Evolutionary conservation across 2,329 filamentous ascomycete species (phyloP).

Genomic region (Ophiostoma quercus): DNA sequence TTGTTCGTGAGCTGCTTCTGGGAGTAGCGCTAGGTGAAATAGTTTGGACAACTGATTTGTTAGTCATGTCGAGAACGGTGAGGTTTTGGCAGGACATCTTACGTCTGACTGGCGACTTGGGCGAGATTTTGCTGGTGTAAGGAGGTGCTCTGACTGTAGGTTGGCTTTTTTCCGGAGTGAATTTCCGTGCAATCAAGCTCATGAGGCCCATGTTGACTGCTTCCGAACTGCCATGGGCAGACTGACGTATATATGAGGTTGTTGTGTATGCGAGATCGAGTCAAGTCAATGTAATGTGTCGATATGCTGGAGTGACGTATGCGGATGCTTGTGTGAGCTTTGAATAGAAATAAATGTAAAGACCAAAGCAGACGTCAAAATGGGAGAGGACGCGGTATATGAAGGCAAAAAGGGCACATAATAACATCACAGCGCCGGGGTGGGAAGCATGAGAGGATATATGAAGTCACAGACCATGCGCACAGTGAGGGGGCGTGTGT

Average conservation of each 20-base stretch:
- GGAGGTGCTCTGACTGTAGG: slow-evolving; percentile 27
- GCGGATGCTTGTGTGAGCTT: background rate
- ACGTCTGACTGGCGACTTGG: slow-evolving; percentile 30
- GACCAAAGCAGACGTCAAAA: background rate
- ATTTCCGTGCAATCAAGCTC: slow-evolving; percentile 32
- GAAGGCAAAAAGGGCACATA: background rate
- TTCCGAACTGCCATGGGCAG: slow-evolving; percentile 27
- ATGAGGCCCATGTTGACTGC: slow-evolving; percentile 33
- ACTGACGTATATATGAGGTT: background rate
- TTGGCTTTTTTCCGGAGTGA: slow-evolving; percentile 27
- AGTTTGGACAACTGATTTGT: slow-evolving; percentile 19
- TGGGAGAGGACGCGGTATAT: background rate
- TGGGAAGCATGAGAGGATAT: background rate
- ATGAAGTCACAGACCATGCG: slow-evolving; percentile 4
- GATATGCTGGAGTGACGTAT: background rate
- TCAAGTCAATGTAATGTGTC: too few relatives aligned
- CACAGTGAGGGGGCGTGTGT: background rate
- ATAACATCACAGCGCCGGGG: background rate
- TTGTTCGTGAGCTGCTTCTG: background rate
- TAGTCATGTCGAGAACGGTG: background rate
- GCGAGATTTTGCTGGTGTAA: slow-evolving; percentile 27
- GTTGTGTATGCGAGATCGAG: background rate
- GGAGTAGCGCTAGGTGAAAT: background rate
- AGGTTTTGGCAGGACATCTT: slow-evolving; percentile 6
- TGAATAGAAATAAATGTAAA: background rate